Evolutionary conservation across 1,139 yeast species (phyloP).

Genomic region (Yamadazyma kanchanaburiensis): DNA sequence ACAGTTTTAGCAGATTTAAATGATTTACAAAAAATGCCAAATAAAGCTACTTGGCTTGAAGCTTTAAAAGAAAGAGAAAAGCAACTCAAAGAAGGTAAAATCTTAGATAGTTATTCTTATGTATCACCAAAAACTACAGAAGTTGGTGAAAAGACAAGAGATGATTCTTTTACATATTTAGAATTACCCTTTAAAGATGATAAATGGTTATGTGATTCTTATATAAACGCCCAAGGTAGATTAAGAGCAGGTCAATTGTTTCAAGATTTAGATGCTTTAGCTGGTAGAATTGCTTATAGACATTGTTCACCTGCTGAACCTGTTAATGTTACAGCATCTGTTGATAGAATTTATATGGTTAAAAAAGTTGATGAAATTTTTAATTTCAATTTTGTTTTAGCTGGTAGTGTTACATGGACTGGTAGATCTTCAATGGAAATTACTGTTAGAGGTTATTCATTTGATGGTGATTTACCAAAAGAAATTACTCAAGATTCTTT

Average conservation of each 20-base stretch:
- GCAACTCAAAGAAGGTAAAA: constrained; percentile 66
- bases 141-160: constrained; percentile 68
- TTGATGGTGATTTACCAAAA: constrained; percentile 47
- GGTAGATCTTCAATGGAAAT: constrained; percentile 96
- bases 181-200: constrained; percentile 83
- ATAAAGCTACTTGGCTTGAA: constrained; percentile 78
- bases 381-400: constrained; percentile 72
- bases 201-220: constrained; percentile 77
- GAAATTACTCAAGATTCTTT: constrained; percentile 44
- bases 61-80: constrained; percentile 75
- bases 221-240: constrained; percentile 84
- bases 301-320: constrained; percentile 92
- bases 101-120: constrained; percentile 65
- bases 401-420: constrained; percentile 91
- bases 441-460: constrained; percentile 81
- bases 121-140: constrained; percentile 71
- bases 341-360: constrained; percentile 85
- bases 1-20: constrained; percentile 55
- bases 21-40: constrained; percentile 36
- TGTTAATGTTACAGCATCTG: constrained; percentile 90
- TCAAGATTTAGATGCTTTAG: constrained; percentile 86
- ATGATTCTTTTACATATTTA: constrained; percentile 72
- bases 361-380: constrained; percentile 78
- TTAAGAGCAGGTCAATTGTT: constrained; percentile 88
- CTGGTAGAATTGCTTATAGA: constrained; percentile 82